Base-by-base conservation (phyloP, 2,329 filamentous ascomycete genomes). In the Colletotrichum sojae region DNA sequence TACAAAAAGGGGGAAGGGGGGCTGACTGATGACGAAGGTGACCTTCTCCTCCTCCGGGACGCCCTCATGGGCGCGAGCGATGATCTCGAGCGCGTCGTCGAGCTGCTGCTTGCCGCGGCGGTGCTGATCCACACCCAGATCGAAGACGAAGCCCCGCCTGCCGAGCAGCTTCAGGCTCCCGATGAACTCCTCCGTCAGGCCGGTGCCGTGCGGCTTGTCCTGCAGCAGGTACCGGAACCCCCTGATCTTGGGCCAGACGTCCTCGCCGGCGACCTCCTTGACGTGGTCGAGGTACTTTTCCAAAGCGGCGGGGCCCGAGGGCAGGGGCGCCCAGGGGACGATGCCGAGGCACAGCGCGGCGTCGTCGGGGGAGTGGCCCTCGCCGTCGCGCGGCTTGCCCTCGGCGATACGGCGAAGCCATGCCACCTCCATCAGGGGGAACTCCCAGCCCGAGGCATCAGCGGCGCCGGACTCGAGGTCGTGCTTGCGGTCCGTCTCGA, bases 181-280 rank as follows among this genome's bases (percentile, higher is more conserved):
- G 66, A 94, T 85, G 76, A 95, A 94, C 8, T 81, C 83, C 12
- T 86, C 81, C 54, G 85, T 79, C 52, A 95, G 75, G 84, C 93
- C 91, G 1, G 88, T 88, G 4, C 91, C 91, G 31, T 82, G 77
- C 9, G 89, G 89, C 80, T 93, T 92, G 78, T 93, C 90, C 82
- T 97, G 94, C 56, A 97, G 80, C 69, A 98, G 82, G 78, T 94
- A 97, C 56, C 95, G 84, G 75, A 97, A 94, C 0, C 95, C 95
- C 69, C 90, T 91, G 31, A 97, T 84, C 78, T 89, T 89, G 52
- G 75, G 74, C 90, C 90, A 96, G 16, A 88, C 85, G 53, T 78
- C 77, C 49, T 85, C 83, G 1, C 91, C 92, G 0, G 91, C 90
- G 62, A 82, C 83, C 70, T 88, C 82, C 76, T 89, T 82, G 3